Evolutionary conservation across 2,329 filamentous ascomycete genomes (phyloP), one percentile per base, ranked within the genome.

Genomic region (Phyllosticta paracitricarpa): DNA sequence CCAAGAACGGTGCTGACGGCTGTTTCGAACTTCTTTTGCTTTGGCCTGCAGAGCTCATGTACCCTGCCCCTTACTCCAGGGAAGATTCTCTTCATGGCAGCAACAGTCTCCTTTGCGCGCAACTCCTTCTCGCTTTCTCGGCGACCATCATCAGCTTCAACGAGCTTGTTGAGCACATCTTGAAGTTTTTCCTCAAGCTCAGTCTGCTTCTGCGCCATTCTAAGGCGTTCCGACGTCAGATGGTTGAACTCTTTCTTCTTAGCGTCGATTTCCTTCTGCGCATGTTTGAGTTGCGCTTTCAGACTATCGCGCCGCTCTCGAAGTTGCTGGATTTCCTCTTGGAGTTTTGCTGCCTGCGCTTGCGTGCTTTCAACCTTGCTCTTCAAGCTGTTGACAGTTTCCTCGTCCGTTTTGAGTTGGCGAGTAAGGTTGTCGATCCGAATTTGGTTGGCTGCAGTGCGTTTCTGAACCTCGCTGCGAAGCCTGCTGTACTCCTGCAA

Each of bases 1-100:
- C 94, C 94, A 3, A 99, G 83, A 6, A 96, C 91, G 24, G 91
- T 95, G 68, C 90, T 91, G 65, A 99, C 89, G 54, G 94, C 94
- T 66, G 94, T 90, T 65, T 94, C 89, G 69, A 87, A 99, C 73
- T 97, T 97, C 76, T 96, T 97, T 77, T 97, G 91, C 75, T 97
- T 97, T 1, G 94, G 93, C 66, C 90, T 92, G 77, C 94, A 97
- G 52, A 99, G 83, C 66, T 96, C 91, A 64, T 91, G 90, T 54
- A 97, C 84, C 54, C 93, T 87, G 22, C 94, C 94, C 66, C 89
- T 89, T 54, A 99, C 93, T 3, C 66, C 62, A 1, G 91, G 90
- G 68, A 91, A 96, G 65, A 96, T 89, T 58, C 91, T 88, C 74
- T 96, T 96, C 68, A 99, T 80, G 33, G 89, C 87, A 10, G 87